Conservation (phyloP, 768 basidiomycete genomes). For the Mrakia gelida region DNA sequence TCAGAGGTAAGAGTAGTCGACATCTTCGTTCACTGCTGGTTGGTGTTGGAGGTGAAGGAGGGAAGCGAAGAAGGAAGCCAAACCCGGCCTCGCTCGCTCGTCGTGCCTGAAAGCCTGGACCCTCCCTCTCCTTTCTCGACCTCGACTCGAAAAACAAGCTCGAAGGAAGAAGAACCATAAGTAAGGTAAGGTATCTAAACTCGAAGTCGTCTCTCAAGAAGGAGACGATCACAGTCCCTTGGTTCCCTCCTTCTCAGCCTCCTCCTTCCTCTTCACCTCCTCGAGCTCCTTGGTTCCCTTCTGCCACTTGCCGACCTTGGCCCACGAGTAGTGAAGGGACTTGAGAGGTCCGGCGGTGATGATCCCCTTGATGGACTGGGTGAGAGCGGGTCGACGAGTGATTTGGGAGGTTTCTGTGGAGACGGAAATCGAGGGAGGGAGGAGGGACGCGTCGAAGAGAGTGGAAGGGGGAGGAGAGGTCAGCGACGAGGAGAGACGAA, state of each 20-base stretch:
- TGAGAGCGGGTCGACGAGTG: constrained; percentile 74
- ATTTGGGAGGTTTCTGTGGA: constrained; percentile 66
- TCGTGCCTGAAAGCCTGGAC: too few species aligned
- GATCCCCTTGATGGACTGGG: constrained; percentile 80
- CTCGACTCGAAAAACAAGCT: too few species aligned
- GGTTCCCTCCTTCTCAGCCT: too few species aligned
- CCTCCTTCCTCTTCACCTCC: background rate
- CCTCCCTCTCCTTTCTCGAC: too few species aligned
- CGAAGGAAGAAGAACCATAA: too few species aligned
- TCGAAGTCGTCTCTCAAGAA: background rate
- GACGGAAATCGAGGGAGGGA: background rate
- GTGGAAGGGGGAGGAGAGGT: background rate
- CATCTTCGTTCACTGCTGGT: too few species aligned
- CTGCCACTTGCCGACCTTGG: constrained; percentile 78
- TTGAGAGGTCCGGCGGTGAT: constrained; percentile 75
- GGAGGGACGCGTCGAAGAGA: background rate
- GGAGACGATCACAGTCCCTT: background rate
- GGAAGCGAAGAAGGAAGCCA: background rate
- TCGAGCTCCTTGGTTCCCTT: constrained; percentile 13
- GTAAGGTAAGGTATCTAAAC: too few species aligned
- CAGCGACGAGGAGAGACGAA: background rate
- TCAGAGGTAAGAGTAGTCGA: background rate
- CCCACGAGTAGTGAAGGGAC: constrained; percentile 65
- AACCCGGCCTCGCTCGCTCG: background rate
- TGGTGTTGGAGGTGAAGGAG: background rate